These are phyloP conservation scores for Erythrobasidium yunnanense DNA, from an alignment of 768 basidiomycete genomes.

Conservation along the genomic window DNA sequence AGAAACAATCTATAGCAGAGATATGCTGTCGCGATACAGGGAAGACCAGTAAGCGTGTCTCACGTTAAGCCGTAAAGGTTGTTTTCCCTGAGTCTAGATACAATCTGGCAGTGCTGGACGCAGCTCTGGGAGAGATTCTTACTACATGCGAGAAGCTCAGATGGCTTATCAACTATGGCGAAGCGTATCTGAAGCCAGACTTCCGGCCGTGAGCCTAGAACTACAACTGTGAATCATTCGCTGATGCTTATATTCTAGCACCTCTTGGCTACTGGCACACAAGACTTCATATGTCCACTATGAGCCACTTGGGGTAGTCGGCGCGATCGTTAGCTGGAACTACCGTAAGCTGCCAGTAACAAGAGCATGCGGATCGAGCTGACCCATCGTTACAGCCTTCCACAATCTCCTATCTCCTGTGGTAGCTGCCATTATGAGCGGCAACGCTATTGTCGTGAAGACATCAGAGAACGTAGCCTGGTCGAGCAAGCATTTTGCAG, in stretches of 20 bases:
- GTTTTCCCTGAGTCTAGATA: background rate
- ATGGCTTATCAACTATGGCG: constrained; percentile 79
- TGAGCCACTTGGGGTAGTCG: constrained; percentile 84
- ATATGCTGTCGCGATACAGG: constrained; percentile 89
- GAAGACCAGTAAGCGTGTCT: too few species aligned
- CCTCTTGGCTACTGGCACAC: constrained; percentile 45
- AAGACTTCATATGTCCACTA: constrained; percentile 49
- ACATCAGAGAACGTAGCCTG: constrained; percentile 81
- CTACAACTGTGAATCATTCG: constrained; percentile 45
- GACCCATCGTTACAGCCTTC: constrained; percentile 50
- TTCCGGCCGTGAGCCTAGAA: constrained; percentile 51
- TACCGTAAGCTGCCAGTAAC: constrained; percentile 3
- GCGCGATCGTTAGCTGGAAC: constrained; percentile 85
- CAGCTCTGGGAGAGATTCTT: constrained; percentile 84
- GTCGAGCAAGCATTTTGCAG: constrained; percentile 65
- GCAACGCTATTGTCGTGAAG: constrained; percentile 80
- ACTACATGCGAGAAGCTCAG: constrained; percentile 92
- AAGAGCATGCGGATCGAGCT: constrained; percentile 12
- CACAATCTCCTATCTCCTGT: constrained; percentile 94
- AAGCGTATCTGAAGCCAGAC: constrained; percentile 62
- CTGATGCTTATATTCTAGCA: constrained; percentile 50
- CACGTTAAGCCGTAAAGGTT: background rate
- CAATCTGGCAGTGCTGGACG: constrained; percentile 70
- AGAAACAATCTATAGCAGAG: constrained; percentile 72
- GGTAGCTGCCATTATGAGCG: constrained; percentile 76